Base-by-base conservation (phyloP, 2,329 filamentous ascomycete genomes). In the Cryphonectria carpinicola region DNA sequence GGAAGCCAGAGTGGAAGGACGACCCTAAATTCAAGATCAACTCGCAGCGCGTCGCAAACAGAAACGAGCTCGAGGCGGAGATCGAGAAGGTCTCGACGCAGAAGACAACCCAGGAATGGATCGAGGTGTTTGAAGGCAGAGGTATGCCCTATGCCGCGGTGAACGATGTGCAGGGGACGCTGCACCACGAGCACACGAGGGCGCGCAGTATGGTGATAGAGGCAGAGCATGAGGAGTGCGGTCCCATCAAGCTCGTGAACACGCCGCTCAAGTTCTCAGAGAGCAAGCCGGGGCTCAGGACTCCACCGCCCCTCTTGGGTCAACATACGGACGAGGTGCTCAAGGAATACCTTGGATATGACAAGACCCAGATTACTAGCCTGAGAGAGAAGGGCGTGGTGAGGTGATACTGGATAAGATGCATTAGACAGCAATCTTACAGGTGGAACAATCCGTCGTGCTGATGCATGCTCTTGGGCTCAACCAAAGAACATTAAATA, bases 211-310 rank as follows among this genome's bases (percentile, higher is more conserved):
- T 99, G 96, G 92, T 99, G 1, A 89, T 93, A 19, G 92, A 97
- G 78, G 84, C 98, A 61, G 88, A 97, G 0, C 96, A 99, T 78
- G 88, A 88, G 6, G 84, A 86, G 10, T 98, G 95, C 79, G 96
- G 96, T 0, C 88, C 91, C 0, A 91, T 99, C 73, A 95, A 94
- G 81, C 84, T 99, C 78, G 92, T 99, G 68, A 98, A 97, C 77
- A 97, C 94, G 0, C 96, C 96, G 0, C 91, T 99, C 71, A 99
- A 99, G 80, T 97, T 94, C 80, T 97, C 94, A 6, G 90, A 95
- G 75, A 92, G 92, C 37, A 90, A 87, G 75, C 94, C 95, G 0
- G 88, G 89, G 4, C 89, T 97, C 54, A 86, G 95, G 46, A 91
- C 85, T 4, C 88, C 93, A 37, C 96, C 96, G 25, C 96, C 96